Percentiles rank a stretch among this genome's conserved stretches.
phyloP scores from a whole-genome alignment of 352 stramenopile genomes.

The Phytophthora pseudosyringae region DNA sequence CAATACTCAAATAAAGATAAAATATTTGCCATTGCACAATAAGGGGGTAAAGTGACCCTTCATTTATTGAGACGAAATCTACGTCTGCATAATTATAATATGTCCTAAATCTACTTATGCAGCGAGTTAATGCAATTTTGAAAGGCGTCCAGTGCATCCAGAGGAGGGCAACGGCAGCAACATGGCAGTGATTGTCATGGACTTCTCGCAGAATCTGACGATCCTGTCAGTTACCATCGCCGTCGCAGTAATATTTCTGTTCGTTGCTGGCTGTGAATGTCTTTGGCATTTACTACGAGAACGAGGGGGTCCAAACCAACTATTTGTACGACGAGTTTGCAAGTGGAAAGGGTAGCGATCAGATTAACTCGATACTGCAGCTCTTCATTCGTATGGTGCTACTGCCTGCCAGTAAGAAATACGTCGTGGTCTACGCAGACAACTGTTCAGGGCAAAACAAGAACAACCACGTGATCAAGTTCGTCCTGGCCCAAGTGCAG shows the following conservation, averaged over 20 bases:
- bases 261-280: slow-evolving; percentile 19
- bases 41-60: too few species aligned
- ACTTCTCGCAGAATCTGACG: not conserved
- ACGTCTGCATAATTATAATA: too few species aligned
- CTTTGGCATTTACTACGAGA: slow-evolving; percentile 28
- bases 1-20: too few species aligned
- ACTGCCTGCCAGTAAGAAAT: not conserved
- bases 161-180: not conserved
- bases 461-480: slow-evolving; percentile 26
- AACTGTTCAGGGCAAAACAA: slow-evolving; percentile 27
- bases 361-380: slow-evolving; percentile 15
- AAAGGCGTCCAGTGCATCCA: too few species aligned
- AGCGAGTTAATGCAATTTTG: too few species aligned
- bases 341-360: slow-evolving; percentile 1
- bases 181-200: slow-evolving; percentile 21
- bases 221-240: slow-evolving; percentile 7
- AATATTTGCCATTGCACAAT: too few species aligned
- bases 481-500: slow-evolving; percentile 14
- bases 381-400: slow-evolving; percentile 9
- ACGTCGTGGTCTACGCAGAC: slow-evolving; percentile 12
- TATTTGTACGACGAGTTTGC: slow-evolving; percentile 14
- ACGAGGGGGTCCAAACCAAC: slow-evolving; percentile 13
- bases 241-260: slow-evolving; percentile 31
- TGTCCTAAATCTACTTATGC: too few species aligned
- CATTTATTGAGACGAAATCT: too few species aligned